Base-by-base conservation (phyloP, 2,329 filamentous ascomycete species). In the Lanzia echinophila region DNA sequence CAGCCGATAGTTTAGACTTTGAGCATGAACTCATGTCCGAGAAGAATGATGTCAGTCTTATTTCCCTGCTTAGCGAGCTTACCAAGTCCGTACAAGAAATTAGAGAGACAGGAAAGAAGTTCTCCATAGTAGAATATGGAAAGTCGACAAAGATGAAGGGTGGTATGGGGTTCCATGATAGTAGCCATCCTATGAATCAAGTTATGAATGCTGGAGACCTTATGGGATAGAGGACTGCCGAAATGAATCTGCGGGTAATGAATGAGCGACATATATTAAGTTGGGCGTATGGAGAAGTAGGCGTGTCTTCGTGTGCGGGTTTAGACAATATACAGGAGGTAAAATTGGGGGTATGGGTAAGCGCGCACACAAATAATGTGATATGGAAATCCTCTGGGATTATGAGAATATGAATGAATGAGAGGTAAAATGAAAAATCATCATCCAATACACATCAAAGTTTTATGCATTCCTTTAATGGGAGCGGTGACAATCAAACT, bases 21-120 rank as follows among this genome's bases (percentile, higher is more conserved):
- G 76, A 83, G 28, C 75, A 79, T 33, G 87, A 95, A 69, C 80
- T 88, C 36, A 75, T 86, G 36, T 83, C 86, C 50, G 88, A 96
- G 71, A 78, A 84, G 57, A 94, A 95, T 64, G 90, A 97, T 63
- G 90, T 96, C 28, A 79, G 85, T 52, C 78, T 96, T 2, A 79
- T 95, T 47, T 81, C 82, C 4, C 74, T 97, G 2, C 78, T 97
- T 8, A 86, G 88, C 43, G 79, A 81, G 20, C 78, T 96, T 31
- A 84, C 91, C 59, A 80, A 87, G 58, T 87, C 83, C 57, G 77
- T 91, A 19, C 81, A 81, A 53, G 80, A 83, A 33, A 83, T 87
- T 22, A 81, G 86, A 51, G 84, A 89, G 46, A 73, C 92, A 1
- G 88, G 90, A 42, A 84, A 82, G 64, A 95, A 91, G 70, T 88